These are phyloP conservation scores for Exsudoporus frostii DNA, from an alignment of 768 basidiomycete genomes.

Conservation along the genomic window DNA sequence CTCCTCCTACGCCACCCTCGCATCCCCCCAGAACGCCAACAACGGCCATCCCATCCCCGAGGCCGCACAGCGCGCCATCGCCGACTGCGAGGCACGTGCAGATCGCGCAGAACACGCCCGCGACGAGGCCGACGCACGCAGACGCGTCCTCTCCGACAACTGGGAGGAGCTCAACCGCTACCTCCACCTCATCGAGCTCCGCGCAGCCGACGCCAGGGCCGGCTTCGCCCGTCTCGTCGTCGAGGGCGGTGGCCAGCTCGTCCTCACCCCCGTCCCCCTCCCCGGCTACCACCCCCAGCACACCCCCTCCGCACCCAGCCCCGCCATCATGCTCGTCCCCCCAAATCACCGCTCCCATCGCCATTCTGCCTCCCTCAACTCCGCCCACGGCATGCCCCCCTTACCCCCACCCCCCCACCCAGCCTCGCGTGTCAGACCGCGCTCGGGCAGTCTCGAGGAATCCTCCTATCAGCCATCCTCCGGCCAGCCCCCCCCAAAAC, in stretches of 20 bases:
- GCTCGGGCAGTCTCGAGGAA: slow-evolving; percentile 44
- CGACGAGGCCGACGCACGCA: slow-evolving; percentile 53
- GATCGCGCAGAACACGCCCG: slow-evolving; percentile 48
- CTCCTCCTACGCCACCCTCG: slow-evolving; percentile 23
- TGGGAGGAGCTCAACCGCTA: slow-evolving; percentile 53
- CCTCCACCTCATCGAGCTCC: slow-evolving; percentile 43
- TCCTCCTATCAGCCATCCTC: slow-evolving; percentile 27
- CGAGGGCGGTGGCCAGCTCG: slow-evolving; percentile 45
- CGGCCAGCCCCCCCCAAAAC: slow-evolving; percentile 50
- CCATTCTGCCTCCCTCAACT: slow-evolving; percentile 22
- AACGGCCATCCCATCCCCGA: slow-evolving; percentile 23
- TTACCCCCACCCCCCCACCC: slow-evolving; percentile 40
- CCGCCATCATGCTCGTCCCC: slow-evolving; percentile 29
- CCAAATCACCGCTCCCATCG: slow-evolving; percentile 22
- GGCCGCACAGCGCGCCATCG: slow-evolving; percentile 36
- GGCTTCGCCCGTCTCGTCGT: slow-evolving; percentile 44
- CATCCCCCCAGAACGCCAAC: slow-evolving; percentile 9
- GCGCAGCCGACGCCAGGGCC: slow-evolving; percentile 47
- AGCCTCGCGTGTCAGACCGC: slow-evolving; percentile 37
- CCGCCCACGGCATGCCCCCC: slow-evolving; percentile 34
- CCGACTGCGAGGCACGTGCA: slow-evolving; percentile 49
- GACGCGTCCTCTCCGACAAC: slow-evolving; percentile 41
- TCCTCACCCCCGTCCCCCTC: slow-evolving; percentile 34
- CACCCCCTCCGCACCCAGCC: slow-evolving; percentile 21
- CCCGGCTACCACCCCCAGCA: slow-evolving; percentile 18